These are phyloP conservation scores for Aspergillus pseudoglaucus DNA, from an alignment of 2,329 filamentous ascomycete genomes.

Conservation along the genomic window DNA sequence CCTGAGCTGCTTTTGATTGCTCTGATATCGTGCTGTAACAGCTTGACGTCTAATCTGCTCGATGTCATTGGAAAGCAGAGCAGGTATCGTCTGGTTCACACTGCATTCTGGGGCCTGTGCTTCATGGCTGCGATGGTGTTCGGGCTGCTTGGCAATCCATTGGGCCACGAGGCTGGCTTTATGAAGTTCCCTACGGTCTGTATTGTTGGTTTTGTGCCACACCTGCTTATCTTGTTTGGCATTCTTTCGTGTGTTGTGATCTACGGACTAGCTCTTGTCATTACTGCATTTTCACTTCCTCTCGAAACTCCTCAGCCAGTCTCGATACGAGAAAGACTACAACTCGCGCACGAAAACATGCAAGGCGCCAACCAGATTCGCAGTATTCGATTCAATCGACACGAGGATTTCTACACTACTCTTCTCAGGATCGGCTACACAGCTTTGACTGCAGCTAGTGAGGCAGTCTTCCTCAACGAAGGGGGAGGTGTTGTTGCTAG, in stretches of 20 bases:
- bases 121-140: slow-evolving; percentile 83
- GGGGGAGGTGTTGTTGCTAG: slow-evolving; percentile 68
- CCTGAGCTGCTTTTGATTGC: slow-evolving; percentile 83
- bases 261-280: slow-evolving; percentile 66
- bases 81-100: slow-evolving; percentile 74
- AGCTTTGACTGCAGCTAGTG: slow-evolving; percentile 84
- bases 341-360: slow-evolving; percentile 75
- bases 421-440: slow-evolving; percentile 80
- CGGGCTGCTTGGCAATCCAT: slow-evolving; percentile 55
- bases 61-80: slow-evolving; percentile 75
- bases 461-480: slow-evolving; percentile 93
- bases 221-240: slow-evolving; percentile 76
- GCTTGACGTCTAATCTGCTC: slow-evolving; percentile 74
- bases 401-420: slow-evolving; percentile 94
- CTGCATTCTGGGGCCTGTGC: slow-evolving; percentile 79
- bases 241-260: slow-evolving; percentile 71
- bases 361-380: slow-evolving; percentile 84
- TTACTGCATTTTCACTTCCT: slow-evolving; percentile 66
- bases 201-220: slow-evolving; percentile 89
- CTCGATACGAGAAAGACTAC: slow-evolving; percentile 55
- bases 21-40: slow-evolving; percentile 82
- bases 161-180: slow-evolving; percentile 51
- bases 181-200: slow-evolving; percentile 89
- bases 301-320: slow-evolving; percentile 40
- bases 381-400: slow-evolving; percentile 70